Conservation (phyloP, 225 moss, liverwort and hornwort genomes). For the Antitrichia curtipendula region DNA sequence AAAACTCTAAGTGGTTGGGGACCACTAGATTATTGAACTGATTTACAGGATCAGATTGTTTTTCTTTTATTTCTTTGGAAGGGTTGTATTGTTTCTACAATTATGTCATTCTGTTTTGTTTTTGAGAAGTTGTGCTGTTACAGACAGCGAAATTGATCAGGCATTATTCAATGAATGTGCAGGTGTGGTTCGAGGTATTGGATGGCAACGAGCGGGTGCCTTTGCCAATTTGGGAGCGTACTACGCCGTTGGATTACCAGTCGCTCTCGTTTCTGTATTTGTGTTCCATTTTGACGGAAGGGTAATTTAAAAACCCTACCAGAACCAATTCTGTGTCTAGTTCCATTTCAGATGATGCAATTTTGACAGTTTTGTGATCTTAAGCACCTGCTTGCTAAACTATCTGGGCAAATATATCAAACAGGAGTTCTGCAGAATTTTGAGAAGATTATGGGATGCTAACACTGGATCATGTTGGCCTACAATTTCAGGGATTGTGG, state of each 20-base stretch:
- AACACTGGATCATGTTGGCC: neutral
- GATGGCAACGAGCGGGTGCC: slow-evolving; percentile 42
- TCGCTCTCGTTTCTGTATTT: slow-evolving; percentile 11
- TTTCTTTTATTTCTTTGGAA: neutral
- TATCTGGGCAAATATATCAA: neutral
- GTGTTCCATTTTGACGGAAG: slow-evolving; percentile 13
- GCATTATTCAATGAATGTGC: neutral
- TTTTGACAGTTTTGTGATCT: neutral
- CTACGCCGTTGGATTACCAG: slow-evolving; percentile 35
- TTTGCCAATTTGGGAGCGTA: slow-evolving; percentile 46
- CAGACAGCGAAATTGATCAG: neutral
- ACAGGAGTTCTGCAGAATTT: neutral
- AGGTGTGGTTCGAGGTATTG: slow-evolving; percentile 51
- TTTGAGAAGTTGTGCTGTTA: neutral
- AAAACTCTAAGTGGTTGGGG: neutral
- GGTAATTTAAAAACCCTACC: neutral
- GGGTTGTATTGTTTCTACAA: neutral
- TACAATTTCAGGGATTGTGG: slow-evolving; percentile 35
- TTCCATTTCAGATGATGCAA: neutral
- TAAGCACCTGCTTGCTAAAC: neutral
- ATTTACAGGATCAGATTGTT: neutral
- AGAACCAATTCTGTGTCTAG: neutral
- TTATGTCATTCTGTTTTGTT: neutral
- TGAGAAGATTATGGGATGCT: neutral
- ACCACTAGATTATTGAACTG: neutral